phyloP scores from a whole-genome alignment of 75 land plant genomes.

The Cryptomeria japonica region DNA sequence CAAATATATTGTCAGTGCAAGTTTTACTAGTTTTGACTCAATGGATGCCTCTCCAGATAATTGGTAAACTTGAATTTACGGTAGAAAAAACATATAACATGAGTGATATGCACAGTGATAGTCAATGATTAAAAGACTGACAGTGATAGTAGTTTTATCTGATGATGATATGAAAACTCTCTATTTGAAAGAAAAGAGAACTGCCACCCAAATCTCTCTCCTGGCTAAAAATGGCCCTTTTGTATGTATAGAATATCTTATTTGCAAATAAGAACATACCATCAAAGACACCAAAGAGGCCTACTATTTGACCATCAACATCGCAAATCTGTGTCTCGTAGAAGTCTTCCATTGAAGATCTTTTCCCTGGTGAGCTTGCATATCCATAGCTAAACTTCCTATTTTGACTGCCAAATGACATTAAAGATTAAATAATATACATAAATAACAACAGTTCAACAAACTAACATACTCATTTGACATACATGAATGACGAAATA shows the following conservation, averaged over 20 bases:
- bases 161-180: background rate
- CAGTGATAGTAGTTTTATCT: background rate
- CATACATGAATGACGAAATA: background rate
- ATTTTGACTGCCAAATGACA: constrained; percentile 34
- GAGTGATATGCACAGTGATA: background rate
- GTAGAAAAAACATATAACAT: background rate
- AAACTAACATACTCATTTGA: background rate
- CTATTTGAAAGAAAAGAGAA: background rate
- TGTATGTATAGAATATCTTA: background rate
- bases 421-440: background rate
- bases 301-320: constrained; percentile 76
- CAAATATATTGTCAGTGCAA: background rate
- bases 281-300: constrained; percentile 89
- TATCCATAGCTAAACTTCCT: constrained; percentile 79
- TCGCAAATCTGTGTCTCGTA: constrained; percentile 66
- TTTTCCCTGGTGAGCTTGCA: constrained; percentile 76
- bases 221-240: background rate
- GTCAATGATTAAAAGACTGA: background rate
- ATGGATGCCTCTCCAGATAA: background rate
- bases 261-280: constrained; percentile 32
- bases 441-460: background rate
- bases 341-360: constrained; percentile 85
- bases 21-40: background rate
- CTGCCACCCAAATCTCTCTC: background rate
- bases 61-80: background rate